Evolutionary conservation across 495 filamentous ascomycete species (phyloP).

Genomic region (Aspergillus nidulans): DNA sequence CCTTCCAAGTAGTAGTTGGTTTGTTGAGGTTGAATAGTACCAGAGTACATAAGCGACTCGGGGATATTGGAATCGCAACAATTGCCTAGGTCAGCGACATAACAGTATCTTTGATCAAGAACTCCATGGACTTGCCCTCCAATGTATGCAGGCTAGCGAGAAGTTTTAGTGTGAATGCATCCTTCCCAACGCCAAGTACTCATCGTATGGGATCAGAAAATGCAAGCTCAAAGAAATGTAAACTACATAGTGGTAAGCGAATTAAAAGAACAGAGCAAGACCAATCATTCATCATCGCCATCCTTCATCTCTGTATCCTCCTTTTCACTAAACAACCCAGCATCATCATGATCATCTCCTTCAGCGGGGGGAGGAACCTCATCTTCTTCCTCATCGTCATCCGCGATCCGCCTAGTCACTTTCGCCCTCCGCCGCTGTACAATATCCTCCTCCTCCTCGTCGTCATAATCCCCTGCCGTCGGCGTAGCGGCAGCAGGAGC

Average conservation of each 20-base stretch:
- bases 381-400: conserved; percentile 44
- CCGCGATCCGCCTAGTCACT: conserved; percentile 34
- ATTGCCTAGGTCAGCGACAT: too few relatives aligned
- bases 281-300: conserved; percentile 1
- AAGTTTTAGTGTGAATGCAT: background rate
- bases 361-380: background rate
- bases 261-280: background rate
- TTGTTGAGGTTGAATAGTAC: too few relatives aligned
- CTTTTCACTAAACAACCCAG: conserved; percentile 18
- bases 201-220: background rate
- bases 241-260: background rate
- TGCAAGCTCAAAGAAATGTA: background rate
- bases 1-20: too few relatives aligned
- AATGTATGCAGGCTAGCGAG: background rate
- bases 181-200: conserved; percentile 2
- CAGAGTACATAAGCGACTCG: too few relatives aligned
- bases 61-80: too few relatives aligned
- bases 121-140: too few relatives aligned
- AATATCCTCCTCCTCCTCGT: conserved; percentile 31
- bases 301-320: conserved; percentile 25
- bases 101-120: too few relatives aligned
- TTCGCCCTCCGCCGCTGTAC: conserved; percentile 37
- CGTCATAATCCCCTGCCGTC: conserved; percentile 32
- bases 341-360: conserved; percentile 16
- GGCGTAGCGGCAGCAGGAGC: conserved; percentile 19